Evolutionary conservation across 306 rosid species (phyloP).

Genomic region (Corylus avellana): DNA sequence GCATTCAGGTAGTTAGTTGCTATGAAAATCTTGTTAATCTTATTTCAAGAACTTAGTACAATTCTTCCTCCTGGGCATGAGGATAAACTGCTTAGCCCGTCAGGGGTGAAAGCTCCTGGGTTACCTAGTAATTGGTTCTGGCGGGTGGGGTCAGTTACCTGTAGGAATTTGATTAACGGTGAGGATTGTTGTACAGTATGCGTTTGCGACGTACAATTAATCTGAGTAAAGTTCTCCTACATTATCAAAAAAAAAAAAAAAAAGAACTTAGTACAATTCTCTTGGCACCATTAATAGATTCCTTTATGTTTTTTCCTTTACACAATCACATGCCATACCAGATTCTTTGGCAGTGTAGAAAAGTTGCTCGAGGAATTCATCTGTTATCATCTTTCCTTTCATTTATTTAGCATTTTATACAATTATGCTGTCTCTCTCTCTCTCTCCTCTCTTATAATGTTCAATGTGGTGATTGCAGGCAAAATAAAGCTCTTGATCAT

Average conservation of each 20-base stretch:
- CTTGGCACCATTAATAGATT: background rate
- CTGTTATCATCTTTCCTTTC: background rate
- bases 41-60: background rate
- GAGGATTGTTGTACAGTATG: no score
- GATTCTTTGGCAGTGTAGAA: background rate
- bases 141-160: no score
- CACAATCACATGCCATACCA: background rate
- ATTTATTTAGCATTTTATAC: background rate
- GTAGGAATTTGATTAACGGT: no score
- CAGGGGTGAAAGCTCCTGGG: no score
- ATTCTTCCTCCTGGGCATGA: background rate
- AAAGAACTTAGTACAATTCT: background rate
- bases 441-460: background rate
- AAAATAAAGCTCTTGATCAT: conserved; percentile 87
- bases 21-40: background rate
- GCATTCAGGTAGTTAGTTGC: background rate
- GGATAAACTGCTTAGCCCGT: no score
- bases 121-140: no score
- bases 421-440: background rate
- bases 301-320: background rate
- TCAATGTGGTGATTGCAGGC: conserved; percentile 58
- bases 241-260: no score
- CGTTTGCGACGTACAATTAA: no score
- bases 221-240: no score
- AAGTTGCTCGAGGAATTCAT: background rate